Base-by-base conservation (phyloP, 2,329 filamentous ascomycete species). In the Epicoccum sorghinum region DNA sequence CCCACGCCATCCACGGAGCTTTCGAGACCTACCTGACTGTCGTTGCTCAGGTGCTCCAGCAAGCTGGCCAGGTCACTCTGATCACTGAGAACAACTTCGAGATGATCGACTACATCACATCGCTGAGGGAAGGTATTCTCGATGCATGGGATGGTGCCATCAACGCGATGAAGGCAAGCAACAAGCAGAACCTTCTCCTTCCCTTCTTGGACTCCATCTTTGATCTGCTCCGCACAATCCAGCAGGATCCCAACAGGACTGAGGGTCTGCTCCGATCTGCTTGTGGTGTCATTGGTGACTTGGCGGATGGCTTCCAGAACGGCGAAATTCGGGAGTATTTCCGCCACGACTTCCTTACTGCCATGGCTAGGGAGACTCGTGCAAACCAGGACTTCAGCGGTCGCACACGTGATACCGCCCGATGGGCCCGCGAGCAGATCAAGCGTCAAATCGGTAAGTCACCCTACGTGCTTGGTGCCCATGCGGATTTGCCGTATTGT, bases 101-200 rank as follows among this genome's bases (percentile, higher is more conserved):
- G 78, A 96, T 98, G 89, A 88, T 93, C 53, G 93, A 98, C 77
- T 99, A 99, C 73, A 89, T 99, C 65, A 86, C 96, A 61, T 96
- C 93, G 18, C 84, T 99, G 43, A 89, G 95, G 48, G 96, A 99
- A 74, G 95, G 93, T 65, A 98, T 99, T 64, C 96, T 98, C 89
- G 95, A 99, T 82, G 95, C 95, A 30, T 99, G 96, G 93, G 92
- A 93, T 68, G 95, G 95, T 64, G 95, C 96, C 63, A 92, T 99
- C 71, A 87, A 93, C 74, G 92, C 95, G 47, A 92, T 98, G 89
- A 96, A 95, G 81, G 79, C 83, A 46, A 90, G 88, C 69, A 81
- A 80, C 69, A 93, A 93, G 81, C 87, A 88, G 54, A 79, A 85
- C 73, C 79, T 86, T 36, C 83, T 97, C 27, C 84, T 88, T 67